These are phyloP conservation scores for Solanum chiquidenum DNA, from an alignment of 257 asterid species.

Conservation along the genomic window DNA sequence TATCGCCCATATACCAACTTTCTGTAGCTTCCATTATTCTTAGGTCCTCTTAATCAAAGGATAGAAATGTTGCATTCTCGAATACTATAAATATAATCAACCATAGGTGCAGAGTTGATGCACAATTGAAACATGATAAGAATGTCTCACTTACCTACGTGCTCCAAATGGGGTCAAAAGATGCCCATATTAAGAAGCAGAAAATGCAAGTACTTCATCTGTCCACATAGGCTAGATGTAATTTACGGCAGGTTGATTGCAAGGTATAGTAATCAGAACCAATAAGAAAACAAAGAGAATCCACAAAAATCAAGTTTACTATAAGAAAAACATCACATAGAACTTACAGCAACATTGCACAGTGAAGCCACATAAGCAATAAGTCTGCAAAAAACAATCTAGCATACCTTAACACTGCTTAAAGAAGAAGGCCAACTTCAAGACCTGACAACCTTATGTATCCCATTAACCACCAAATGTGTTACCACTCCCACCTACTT, in stretches of 20 bases:
- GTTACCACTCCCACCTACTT: slow-evolving; percentile 8
- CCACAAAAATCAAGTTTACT: not conserved
- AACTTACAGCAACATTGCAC: not conserved
- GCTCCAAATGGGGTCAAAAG: not conserved
- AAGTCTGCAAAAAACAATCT: not conserved
- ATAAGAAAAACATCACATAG: not conserved
- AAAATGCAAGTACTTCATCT: not conserved
- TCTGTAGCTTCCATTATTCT: not conserved
- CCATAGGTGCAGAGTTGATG: not conserved
- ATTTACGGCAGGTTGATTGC: not conserved
- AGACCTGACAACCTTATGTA: not conserved
- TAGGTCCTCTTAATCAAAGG: not conserved
- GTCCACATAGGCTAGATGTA: not conserved
- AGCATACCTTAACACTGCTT: not conserved
- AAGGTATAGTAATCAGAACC: not conserved
- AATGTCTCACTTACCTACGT: not conserved
- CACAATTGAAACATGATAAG: not conserved
- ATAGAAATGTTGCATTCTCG: not conserved
- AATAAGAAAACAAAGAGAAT: not conserved
- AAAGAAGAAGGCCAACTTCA: not conserved
- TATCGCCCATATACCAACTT: not conserved
- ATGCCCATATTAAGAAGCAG: not conserved
- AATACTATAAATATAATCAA: not conserved
- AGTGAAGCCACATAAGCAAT: not conserved
- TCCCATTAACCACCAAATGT: not conserved